These are phyloP conservation scores for Yamadazyma tumulicola DNA, from an alignment of 805 yeast genomes.

Conservation along the genomic window DNA sequence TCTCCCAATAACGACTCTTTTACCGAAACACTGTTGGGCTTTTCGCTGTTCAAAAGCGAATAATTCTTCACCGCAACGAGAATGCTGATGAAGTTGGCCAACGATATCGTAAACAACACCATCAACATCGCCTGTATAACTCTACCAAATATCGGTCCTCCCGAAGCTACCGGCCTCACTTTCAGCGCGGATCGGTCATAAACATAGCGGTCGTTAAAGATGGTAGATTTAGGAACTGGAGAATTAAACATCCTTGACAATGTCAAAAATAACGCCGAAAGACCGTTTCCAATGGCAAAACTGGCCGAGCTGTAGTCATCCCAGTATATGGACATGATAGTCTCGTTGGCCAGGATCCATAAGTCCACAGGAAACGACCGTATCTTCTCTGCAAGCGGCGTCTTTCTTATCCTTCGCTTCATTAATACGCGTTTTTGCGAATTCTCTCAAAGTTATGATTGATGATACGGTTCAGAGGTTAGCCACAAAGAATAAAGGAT, in stretches of 20 bases:
- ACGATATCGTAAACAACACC: slow-evolving; percentile 13
- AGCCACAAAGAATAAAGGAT: slow-evolving; percentile 9
- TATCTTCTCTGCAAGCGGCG: slow-evolving; percentile 18
- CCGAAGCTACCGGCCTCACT: too few species aligned
- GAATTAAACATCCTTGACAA: slow-evolving; percentile 19
- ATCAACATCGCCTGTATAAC: slow-evolving; percentile 3
- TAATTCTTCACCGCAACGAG: slow-evolving; percentile 22
- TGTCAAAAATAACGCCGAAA: slow-evolving; percentile 8
- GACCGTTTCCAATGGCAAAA: slow-evolving; percentile 25
- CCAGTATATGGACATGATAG: slow-evolving; percentile 40
- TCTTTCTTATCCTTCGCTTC: slow-evolving; percentile 13
- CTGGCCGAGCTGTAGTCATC: slow-evolving; percentile 32
- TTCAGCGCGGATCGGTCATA: slow-evolving; percentile 23
- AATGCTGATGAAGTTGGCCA: slow-evolving; percentile 14
- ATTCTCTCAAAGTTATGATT: slow-evolving; percentile 1
- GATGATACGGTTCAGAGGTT: slow-evolving; percentile 14
- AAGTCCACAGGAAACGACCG: slow-evolving; percentile 36
- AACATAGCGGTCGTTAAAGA: slow-evolving; percentile 30
- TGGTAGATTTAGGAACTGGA: neutral
- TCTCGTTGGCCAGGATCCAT: slow-evolving; percentile 33
- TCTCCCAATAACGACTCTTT: slow-evolving; percentile 12
- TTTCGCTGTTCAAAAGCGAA: slow-evolving; percentile 28
- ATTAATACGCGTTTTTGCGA: too few species aligned
- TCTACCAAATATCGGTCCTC: slow-evolving; percentile 1
- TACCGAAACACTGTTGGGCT: slow-evolving; percentile 24